A percentile compares a stretch with the other conserved stretches of the same genome.
Evolutionary conservation across 1,284 basidiomycete species (phyloP).

Genomic region (Ganoderma leucocontextum): DNA sequence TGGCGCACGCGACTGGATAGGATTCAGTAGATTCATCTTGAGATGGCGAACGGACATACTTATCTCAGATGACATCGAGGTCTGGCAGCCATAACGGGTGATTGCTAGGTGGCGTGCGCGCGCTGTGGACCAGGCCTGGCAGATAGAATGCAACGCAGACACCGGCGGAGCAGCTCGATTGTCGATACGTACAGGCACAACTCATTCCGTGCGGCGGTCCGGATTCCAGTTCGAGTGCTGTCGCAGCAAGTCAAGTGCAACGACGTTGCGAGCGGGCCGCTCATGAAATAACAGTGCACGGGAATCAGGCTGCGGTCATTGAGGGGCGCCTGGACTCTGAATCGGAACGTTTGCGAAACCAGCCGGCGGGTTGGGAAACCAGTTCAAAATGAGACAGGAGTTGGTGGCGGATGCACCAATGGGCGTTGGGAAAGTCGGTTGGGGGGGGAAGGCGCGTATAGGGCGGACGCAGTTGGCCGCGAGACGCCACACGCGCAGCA

Average conservation of each 20-base stretch:
- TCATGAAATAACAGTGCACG: neutral
- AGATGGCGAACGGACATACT: neutral
- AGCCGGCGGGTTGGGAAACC: neutral
- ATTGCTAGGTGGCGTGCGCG: neutral
- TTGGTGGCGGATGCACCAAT: neutral
- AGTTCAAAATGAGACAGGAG: neutral
- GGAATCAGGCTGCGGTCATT: neutral
- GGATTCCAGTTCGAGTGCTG: neutral
- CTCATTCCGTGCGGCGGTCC: neutral
- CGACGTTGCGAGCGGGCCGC: neutral
- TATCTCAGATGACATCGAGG: neutral
- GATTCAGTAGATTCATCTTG: neutral
- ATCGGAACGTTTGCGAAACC: neutral
- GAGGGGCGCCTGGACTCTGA: neutral
- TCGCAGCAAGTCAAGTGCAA: neutral
- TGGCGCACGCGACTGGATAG: neutral
- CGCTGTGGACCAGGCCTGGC: neutral
- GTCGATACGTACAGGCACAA: neutral
- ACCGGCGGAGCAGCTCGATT: neutral
- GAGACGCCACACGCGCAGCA: slow-evolving; percentile 13
- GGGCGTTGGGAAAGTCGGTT: neutral
- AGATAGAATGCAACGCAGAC: neutral
- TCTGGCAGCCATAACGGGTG: neutral
- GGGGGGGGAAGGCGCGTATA: neutral
- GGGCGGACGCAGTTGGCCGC: neutral